Evolutionary conservation across 2,329 filamentous ascomycete species (phyloP).

Genomic region (Thielaviopsis punctulata): DNA sequence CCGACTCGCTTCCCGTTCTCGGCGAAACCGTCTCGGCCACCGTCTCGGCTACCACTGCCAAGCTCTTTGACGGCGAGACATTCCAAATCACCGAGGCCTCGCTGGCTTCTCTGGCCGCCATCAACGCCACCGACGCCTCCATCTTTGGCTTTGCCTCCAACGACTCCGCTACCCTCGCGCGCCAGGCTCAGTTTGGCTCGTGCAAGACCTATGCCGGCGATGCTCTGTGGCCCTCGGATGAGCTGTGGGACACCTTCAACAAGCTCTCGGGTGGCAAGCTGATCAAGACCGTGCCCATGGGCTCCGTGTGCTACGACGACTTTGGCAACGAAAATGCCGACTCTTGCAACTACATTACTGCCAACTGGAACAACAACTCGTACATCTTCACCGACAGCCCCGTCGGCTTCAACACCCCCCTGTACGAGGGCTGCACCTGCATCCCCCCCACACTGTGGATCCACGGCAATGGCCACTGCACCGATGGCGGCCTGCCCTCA

Average conservation of each 20-base stretch:
- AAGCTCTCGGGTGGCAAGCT: conserved; percentile 18
- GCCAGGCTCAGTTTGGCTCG: conserved; percentile 7
- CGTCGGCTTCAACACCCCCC: conserved; percentile 16
- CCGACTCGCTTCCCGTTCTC: conserved; percentile 1
- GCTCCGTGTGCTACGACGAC: conserved; percentile 17
- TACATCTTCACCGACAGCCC: conserved; percentile 10
- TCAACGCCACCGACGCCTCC: conserved; percentile 4
- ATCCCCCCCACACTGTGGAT: conserved; percentile 9
- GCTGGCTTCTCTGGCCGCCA: neutral
- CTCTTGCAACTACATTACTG: conserved; percentile 18
- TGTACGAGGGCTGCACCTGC: conserved; percentile 11
- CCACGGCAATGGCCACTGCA: conserved; percentile 20
- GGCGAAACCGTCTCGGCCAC: conserved; percentile 3
- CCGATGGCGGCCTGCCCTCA: conserved; percentile 24
- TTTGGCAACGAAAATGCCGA: conserved; percentile 14
- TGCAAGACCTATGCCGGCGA: conserved; percentile 19
- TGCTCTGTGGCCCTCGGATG: conserved; percentile 17
- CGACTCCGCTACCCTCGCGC: neutral
- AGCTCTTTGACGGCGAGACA: conserved; percentile 4
- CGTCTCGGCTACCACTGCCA: neutral
- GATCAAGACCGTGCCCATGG: conserved; percentile 19
- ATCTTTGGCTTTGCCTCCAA: conserved; percentile 7
- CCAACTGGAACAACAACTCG: conserved; percentile 13
- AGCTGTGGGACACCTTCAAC: conserved; percentile 18
- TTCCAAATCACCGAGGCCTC: conserved; percentile 5